Evolutionary conservation across 2,329 filamentous ascomycete species (phyloP).

Genomic region (Xylariomycetidae sp.): DNA sequence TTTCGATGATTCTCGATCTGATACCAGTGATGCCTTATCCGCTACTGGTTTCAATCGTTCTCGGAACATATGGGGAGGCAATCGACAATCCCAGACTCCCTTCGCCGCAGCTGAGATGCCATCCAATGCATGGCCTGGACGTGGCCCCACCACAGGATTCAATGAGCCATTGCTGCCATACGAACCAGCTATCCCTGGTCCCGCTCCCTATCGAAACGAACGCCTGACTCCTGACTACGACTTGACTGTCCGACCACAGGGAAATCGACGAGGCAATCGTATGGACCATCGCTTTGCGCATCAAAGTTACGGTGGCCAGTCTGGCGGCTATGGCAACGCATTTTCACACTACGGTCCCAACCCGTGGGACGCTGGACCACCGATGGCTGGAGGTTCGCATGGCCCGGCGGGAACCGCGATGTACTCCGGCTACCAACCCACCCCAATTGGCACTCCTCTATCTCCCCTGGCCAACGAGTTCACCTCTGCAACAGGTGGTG

Average conservation of each 20-base stretch:
- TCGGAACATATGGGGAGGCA: conserved; percentile 50
- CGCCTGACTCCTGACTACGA: conserved; percentile 45
- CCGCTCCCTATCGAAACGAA: conserved; percentile 32
- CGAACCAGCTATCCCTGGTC: conserved; percentile 14
- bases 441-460: conserved; percentile 48
- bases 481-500: conserved; percentile 42
- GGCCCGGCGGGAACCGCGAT: conserved; percentile 29
- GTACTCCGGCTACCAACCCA: conserved; percentile 22
- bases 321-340: conserved; percentile 22
- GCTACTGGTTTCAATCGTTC: conserved; percentile 45
- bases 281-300: conserved; percentile 35
- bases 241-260: conserved; percentile 35
- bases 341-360: conserved; percentile 28
- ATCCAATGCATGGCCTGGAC: conserved; percentile 41
- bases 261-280: conserved; percentile 39
- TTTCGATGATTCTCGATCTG: conserved; percentile 50
- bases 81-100: conserved; percentile 31
- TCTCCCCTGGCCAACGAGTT: conserved; percentile 73
- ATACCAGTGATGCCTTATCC: conserved; percentile 49
- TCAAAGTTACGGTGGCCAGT: conserved; percentile 27
- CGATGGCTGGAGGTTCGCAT: conserved; percentile 25
- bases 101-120: conserved; percentile 28
- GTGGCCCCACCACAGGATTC: conserved; percentile 33
- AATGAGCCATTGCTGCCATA: conserved; percentile 33
- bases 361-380: conserved; percentile 31